These are phyloP conservation scores for Piper longum DNA, from an alignment of 164 flowering plant species.

Conservation along the genomic window DNA sequence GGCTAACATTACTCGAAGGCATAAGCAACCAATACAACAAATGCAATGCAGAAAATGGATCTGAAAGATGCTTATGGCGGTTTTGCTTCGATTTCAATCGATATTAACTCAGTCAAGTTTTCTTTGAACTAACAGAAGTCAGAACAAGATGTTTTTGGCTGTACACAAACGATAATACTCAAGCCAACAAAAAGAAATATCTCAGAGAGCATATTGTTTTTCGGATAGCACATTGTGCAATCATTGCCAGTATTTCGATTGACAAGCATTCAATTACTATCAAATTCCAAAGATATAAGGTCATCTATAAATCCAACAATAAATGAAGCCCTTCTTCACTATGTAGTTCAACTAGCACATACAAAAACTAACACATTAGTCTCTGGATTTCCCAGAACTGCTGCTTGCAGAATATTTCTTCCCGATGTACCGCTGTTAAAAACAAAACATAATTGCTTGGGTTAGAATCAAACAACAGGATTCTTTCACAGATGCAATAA, in stretches of 20 bases:
- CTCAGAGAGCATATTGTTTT: too few species aligned
- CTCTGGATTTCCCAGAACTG: conserved; percentile 21
- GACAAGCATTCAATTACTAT: background rate
- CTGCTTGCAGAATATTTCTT: conserved; percentile 25
- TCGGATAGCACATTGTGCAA: background rate
- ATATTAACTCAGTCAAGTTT: too few species aligned
- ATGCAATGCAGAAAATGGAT: too few species aligned
- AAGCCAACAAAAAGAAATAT: too few species aligned
- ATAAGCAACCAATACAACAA: too few species aligned
- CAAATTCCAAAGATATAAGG: background rate
- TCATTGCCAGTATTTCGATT: background rate
- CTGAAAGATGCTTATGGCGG: too few species aligned
- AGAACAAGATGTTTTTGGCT: too few species aligned
- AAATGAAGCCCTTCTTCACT: background rate
- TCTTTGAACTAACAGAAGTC: too few species aligned
- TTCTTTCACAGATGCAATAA: too few species aligned
- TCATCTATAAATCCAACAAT: background rate
- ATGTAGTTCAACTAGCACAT: background rate
- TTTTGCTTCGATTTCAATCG: too few species aligned
- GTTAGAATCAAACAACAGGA: background rate
- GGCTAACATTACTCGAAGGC: too few species aligned
- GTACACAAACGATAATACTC: too few species aligned
- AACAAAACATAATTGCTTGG: background rate
- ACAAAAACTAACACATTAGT: conserved; percentile 10
- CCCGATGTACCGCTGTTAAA: conserved; percentile 38